Conservation (phyloP, 164 flowering plant species). For the Tetracentron sinense region DNA sequence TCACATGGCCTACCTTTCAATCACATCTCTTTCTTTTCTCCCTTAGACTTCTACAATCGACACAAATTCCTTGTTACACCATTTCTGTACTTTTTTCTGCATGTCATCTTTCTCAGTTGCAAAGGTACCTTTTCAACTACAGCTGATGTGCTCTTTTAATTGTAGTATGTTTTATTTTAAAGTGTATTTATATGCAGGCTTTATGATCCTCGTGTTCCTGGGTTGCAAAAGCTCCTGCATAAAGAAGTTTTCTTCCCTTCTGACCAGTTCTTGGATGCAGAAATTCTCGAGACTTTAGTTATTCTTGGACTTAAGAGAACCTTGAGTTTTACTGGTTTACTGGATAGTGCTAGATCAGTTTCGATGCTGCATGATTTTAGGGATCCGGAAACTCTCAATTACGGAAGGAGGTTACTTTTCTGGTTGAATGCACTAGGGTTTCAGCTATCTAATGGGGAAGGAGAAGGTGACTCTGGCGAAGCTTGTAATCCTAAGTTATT, state of each 20-base stretch:
- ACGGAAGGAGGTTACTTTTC: constrained; percentile 53
- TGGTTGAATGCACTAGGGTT: constrained; percentile 53
- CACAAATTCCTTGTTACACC: not conserved
- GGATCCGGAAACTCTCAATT: constrained; percentile 38
- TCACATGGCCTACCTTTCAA: not conserved
- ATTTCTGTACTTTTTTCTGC: no score
- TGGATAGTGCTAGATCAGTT: constrained; percentile 84
- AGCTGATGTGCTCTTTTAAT: not conserved
- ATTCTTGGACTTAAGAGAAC: constrained; percentile 60
- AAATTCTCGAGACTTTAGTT: constrained; percentile 56
- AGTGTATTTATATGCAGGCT: constrained; percentile 51
- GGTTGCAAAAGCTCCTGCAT: constrained; percentile 55
- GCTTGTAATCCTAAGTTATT: constrained; percentile 4
- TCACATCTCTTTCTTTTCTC: not conserved
- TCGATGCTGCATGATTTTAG: constrained; percentile 59
- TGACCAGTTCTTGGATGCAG: constrained; percentile 53
- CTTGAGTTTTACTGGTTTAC: constrained; percentile 63
- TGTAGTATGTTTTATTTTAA: constrained; percentile 2
- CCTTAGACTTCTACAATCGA: not conserved
- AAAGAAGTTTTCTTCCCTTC: constrained; percentile 74
- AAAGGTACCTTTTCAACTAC: not conserved
- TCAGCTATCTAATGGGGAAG: constrained; percentile 35
- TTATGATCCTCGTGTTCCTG: constrained; percentile 90
- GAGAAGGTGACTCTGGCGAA: constrained; percentile 14
- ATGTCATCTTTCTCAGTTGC: not conserved